Conservation (phyloP, 1,284 basidiomycete genomes). For the Phellopilus nigrolimitatus region DNA sequence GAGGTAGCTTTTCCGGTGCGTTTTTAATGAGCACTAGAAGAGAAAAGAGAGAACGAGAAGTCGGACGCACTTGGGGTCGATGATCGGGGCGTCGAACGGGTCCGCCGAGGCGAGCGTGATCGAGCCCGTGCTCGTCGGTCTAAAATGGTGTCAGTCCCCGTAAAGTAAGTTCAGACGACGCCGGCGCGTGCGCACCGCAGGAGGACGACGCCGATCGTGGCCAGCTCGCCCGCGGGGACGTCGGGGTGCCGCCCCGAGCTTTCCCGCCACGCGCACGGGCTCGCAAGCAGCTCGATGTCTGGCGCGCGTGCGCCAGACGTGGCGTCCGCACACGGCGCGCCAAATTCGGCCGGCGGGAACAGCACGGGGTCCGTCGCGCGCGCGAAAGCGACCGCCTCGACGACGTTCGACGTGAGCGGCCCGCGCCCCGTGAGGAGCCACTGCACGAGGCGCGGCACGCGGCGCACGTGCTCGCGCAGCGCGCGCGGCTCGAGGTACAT, state of each 20-base stretch:
- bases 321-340: slow-evolving; percentile 22
- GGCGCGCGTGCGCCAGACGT: slow-evolving; percentile 27
- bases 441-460: slow-evolving; percentile 32
- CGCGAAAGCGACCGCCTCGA: slow-evolving; percentile 30
- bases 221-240: slow-evolving; percentile 19
- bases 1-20: slow-evolving; percentile 21
- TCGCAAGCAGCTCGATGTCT: slow-evolving; percentile 29
- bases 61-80: slow-evolving; percentile 29
- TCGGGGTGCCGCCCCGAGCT: background rate
- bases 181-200: slow-evolving; percentile 16
- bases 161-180: background rate
- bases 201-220: slow-evolving; percentile 19
- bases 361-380: slow-evolving; percentile 29
- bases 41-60: no score
- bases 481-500: slow-evolving; percentile 30
- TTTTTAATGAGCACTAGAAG: no score
- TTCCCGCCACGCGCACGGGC: slow-evolving; percentile 21
- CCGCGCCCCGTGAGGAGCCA: slow-evolving; percentile 45
- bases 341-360: slow-evolving; percentile 22
- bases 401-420: slow-evolving; percentile 44
- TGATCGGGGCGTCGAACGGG: slow-evolving; percentile 25
- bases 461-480: slow-evolving; percentile 28
- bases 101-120: slow-evolving; percentile 24
- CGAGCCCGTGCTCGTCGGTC: slow-evolving; percentile 19
- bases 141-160: slow-evolving; percentile 3